Percentiles rank a stretch among this genome's conserved stretches.
phyloP scores from a whole-genome alignment of 2,329 filamentous ascomycete species.

The Colletotrichum sojae region DNA sequence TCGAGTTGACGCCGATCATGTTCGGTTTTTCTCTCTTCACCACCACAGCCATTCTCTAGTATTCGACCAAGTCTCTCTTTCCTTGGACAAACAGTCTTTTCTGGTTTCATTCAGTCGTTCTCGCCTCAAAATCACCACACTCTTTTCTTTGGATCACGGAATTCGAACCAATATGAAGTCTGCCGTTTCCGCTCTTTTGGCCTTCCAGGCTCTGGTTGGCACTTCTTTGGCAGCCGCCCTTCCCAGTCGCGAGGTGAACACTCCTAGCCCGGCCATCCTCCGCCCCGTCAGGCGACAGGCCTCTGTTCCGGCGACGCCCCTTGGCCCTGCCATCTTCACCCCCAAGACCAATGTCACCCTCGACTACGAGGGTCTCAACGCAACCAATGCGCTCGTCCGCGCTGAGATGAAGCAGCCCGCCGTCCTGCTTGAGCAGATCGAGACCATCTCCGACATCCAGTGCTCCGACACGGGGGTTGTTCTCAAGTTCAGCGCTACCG shows the following conservation, averaged over 20 bases:
- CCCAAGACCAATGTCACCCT: constrained; percentile 42
- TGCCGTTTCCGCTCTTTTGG: constrained; percentile 26
- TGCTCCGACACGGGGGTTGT: constrained; percentile 33
- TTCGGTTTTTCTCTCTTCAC: background rate
- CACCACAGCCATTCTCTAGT: background rate
- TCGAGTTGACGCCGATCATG: background rate
- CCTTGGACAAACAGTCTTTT: background rate
- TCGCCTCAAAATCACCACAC: background rate
- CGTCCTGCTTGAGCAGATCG: constrained; percentile 43
- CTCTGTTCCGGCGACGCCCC: constrained; percentile 4
- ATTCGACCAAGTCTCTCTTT: constrained; percentile 4
- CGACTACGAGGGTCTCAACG: constrained; percentile 39
- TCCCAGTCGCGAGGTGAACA: background rate
- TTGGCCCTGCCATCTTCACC: constrained; percentile 39
- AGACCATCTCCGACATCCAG: constrained; percentile 36
- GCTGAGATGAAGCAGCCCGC: constrained; percentile 41
- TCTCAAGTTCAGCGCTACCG: constrained; percentile 39
- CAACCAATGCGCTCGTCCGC: constrained; percentile 37
- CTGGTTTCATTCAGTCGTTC: background rate
- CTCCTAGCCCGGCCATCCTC: constrained; percentile 22
- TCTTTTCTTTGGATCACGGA: background rate
- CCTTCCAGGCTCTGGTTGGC: constrained; percentile 20
- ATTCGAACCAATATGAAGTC: constrained; percentile 22
- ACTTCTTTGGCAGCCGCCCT: constrained; percentile 22
- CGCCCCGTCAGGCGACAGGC: constrained; percentile 29